A percentile compares a stretch with the other conserved stretches of the same genome.
Evolutionary conservation across 106 monocot genomes (phyloP).

Genomic region (Alisma plantagoaquatica): DNA sequence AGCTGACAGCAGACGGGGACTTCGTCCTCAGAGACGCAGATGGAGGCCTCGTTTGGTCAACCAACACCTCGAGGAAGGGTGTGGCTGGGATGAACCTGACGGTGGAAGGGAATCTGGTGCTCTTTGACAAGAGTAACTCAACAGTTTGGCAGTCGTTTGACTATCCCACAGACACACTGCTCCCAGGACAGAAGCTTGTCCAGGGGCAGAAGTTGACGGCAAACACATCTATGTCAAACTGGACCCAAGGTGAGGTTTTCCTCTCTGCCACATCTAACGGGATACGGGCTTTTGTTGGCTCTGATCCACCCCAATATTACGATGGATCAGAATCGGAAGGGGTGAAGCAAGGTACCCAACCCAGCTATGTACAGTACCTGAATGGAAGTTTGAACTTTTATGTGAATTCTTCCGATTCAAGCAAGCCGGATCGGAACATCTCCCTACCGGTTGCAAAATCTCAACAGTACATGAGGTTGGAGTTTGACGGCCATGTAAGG

Average conservation of each 20-base stretch:
- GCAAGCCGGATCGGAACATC: too few species aligned
- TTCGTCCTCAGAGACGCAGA: not conserved
- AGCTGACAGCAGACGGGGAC: not conserved
- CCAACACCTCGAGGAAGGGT: not conserved
- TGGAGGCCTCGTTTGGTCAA: not conserved
- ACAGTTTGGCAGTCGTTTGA: conserved; percentile 33
- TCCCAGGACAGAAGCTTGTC: conserved; percentile 17
- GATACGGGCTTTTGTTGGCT: not conserved
- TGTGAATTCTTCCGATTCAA: too few species aligned
- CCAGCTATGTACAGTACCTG: too few species aligned
- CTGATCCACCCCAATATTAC: not conserved
- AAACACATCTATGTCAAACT: not conserved
- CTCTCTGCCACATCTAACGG: not conserved
- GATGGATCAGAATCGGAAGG: too few species aligned
- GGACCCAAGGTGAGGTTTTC: not conserved
- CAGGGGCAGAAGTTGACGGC: conserved; percentile 3
- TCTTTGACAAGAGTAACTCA: conserved; percentile 13
- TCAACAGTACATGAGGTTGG: conserved; percentile 31
- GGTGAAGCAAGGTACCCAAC: too few species aligned
- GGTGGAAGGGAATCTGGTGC: conserved; percentile 35
- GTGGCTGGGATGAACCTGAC: not conserved
- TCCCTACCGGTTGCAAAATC: not conserved
- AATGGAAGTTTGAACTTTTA: too few species aligned
- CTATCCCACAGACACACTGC: conserved; percentile 21
- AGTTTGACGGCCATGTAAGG: conserved; percentile 37